Evolutionary conservation across 2,329 filamentous ascomycete genomes (phyloP).

Genomic region (Sporothrix pseudoabietina): DNA sequence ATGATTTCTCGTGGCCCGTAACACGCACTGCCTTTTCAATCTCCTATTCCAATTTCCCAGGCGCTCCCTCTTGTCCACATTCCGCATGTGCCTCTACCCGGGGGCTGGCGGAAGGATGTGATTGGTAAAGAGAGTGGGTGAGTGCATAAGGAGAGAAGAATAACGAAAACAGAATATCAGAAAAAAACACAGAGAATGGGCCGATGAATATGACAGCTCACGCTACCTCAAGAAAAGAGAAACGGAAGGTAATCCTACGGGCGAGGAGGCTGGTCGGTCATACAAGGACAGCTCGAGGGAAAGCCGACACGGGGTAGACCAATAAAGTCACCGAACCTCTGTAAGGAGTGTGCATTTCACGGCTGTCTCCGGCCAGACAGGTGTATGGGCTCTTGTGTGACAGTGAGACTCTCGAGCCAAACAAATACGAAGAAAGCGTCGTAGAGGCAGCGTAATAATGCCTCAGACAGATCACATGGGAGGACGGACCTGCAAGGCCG

Average conservation of each 20-base stretch:
- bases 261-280: background rate
- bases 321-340: background rate
- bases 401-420: background rate
- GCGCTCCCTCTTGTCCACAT: background rate
- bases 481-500: conserved; percentile 25
- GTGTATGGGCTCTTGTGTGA: background rate
- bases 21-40: background rate
- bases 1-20: conserved; percentile 22
- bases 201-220: conserved; percentile 10
- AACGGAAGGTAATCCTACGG: background rate
- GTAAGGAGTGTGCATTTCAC: background rate
- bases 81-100: background rate
- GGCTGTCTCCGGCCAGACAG: conserved; percentile 4
- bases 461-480: conserved; percentile 25
- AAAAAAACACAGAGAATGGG: background rate
- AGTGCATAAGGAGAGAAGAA: conserved; percentile 9
- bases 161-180: background rate
- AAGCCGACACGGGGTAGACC: background rate
- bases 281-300: background rate
- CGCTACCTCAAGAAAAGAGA: background rate
- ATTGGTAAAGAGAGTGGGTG: background rate
- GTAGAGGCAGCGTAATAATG: background rate
- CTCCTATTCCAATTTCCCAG: background rate
- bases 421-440: background rate
- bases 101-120: background rate